Base-by-base conservation (phyloP, 2,329 filamentous ascomycete species). In the Aureobasidium pullulans region DNA sequence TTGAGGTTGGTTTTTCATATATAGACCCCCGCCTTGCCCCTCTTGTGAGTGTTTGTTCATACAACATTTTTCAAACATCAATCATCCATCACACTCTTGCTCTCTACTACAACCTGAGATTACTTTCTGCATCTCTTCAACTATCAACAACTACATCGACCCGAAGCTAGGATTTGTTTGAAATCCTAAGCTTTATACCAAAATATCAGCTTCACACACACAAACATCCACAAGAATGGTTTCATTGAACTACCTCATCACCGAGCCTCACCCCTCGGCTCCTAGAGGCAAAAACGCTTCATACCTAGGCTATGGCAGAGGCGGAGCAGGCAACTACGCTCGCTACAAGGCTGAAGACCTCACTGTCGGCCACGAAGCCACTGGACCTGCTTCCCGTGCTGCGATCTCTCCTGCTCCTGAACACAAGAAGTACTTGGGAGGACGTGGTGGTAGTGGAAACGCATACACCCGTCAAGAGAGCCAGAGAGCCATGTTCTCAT, bases 401-500 rank as follows among this genome's bases (percentile, higher is more conserved):
- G 75, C 76, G 59, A 76, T 83, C 60, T 72, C 76, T 64, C 76
- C 69, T 67, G 72, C 49, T 71, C 77, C 68, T 66, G 68, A 64
- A 63, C 73, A 76, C 44, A 71, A 76, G 61, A 78, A 80, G 74
- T 86, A 86, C 58, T 77, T 77, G 65, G 70, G 77, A 57, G 81
- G 82, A 62, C 80, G 81, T 47, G 82, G 83, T 62, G 82, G 83
- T 61, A 80, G 80, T 13, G 83, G 82, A 66, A 85, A 85, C 69
- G 78, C 81, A 61, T 77, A 73, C 70, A 73, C 66, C 32, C 67
- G 80, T 62, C 76, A 77, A 66, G 72, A 79, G 54, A 79, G 79
- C 60, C 66, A 85, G 65, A 77, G 81, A 42, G 78, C 81, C 67
- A 84, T 86, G 70, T 86, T 86, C 77, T 81, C 79, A 71, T 89